These are phyloP conservation scores for Chloris gayana DNA, from an alignment of 176 grass and related monocot species.

Conservation along the genomic window DNA sequence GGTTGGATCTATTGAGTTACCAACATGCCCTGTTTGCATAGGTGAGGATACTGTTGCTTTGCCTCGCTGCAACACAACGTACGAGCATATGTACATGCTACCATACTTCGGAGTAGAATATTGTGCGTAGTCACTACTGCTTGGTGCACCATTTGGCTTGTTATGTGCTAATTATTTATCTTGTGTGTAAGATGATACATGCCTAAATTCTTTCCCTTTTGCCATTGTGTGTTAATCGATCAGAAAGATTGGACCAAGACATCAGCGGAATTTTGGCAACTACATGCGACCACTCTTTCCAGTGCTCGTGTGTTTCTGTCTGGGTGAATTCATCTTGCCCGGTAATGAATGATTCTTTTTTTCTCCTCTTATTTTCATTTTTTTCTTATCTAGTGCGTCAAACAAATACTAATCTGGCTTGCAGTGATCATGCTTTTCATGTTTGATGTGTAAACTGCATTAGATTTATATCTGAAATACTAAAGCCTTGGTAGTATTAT, in stretches of 20 bases:
- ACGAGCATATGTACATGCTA: not conserved
- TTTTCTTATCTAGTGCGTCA: not conserved
- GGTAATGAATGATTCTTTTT: conserved; percentile 51
- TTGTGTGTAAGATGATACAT: not conserved
- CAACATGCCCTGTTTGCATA: conserved; percentile 90
- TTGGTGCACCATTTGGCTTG: conserved; percentile 1
- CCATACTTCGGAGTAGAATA: not conserved
- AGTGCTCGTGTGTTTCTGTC: conserved; percentile 86
- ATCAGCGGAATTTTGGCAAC: conserved; percentile 93
- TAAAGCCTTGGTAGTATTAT: not conserved
- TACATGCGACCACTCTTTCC: conserved; percentile 97
- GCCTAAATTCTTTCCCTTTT: conserved; percentile 8
- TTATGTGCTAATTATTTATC: conserved; percentile 11
- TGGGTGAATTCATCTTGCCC: conserved; percentile 89
- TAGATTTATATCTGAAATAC: not conserved
- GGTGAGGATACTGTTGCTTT: conserved; percentile 49
- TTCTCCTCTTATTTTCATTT: not conserved
- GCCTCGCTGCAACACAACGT: not conserved
- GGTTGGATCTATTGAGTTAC: conserved; percentile 74
- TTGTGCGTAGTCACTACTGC: not conserved
- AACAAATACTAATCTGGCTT: not conserved
- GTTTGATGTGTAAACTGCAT: not conserved
- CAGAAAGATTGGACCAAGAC: conserved; percentile 97
- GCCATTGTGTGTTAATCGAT: conserved; percentile 29
- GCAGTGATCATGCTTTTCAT: not conserved